A percentile compares a stretch with the other conserved stretches of the same genome.
Conservation (phyloP, 2,329 filamentous ascomycete genomes). For the Ilyonectria robusta region DNA sequence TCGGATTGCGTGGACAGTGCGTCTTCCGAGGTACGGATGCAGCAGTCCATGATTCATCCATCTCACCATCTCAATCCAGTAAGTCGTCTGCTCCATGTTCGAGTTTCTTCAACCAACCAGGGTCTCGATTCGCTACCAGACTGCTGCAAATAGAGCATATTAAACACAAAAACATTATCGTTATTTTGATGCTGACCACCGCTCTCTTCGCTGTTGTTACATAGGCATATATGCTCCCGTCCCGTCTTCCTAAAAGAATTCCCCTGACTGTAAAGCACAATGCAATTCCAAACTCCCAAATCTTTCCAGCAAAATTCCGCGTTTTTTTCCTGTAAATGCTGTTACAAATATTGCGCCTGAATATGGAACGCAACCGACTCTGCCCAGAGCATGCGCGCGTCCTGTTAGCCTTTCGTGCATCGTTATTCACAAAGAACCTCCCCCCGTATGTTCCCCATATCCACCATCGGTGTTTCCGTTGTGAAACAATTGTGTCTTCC, state of each 20-base stretch:
- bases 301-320: neutral
- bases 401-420: constrained; percentile 24
- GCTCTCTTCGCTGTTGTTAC: constrained; percentile 19
- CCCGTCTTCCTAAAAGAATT: neutral
- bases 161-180: neutral
- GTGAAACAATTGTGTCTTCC: constrained; percentile 6
- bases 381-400: constrained; percentile 16
- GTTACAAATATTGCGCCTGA: constrained; percentile 19
- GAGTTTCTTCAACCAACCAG: too few relatives aligned
- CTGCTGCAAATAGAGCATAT: too few relatives aligned
- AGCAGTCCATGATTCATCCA: neutral
- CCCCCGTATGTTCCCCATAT: constrained; percentile 6
- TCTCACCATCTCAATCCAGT: too few relatives aligned
- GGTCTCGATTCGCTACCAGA: too few relatives aligned
- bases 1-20: constrained; percentile 23
- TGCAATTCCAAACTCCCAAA: constrained; percentile 20
- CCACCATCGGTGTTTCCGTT: neutral
- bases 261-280: neutral
- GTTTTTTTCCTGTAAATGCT: constrained; percentile 17
- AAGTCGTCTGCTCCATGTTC: neutral
- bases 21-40: neutral
- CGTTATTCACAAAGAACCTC: constrained; percentile 27
- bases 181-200: neutral
- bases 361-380: constrained; percentile 15
- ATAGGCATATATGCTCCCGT: neutral